A percentile compares a stretch with the other conserved stretches of the same genome.
These are phyloP conservation scores for Phaeosphaeria sp. DNA, from an alignment of 2,329 filamentous ascomycete species.

Conservation along the genomic window DNA sequence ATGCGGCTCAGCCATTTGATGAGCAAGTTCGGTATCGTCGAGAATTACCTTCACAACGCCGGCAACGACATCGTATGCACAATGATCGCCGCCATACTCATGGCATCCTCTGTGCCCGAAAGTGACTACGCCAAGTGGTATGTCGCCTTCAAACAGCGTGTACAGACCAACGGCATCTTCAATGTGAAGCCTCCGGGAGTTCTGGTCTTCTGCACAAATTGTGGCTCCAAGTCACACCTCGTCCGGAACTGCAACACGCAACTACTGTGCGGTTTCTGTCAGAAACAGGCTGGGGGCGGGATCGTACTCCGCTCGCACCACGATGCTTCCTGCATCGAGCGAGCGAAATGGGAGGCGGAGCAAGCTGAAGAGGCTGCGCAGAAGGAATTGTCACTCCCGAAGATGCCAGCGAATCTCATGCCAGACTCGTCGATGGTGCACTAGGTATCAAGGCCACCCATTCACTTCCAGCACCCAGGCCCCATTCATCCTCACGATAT, in stretches of 20 bases:
- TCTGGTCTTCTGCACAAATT: background rate
- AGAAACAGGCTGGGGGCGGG: too few species aligned
- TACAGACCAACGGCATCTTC: background rate
- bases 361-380: too few species aligned
- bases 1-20: constrained; percentile 11
- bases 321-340: background rate
- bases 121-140: background rate
- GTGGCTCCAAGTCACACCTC: background rate
- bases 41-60: constrained; percentile 19
- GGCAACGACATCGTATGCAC: constrained; percentile 22
- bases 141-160: background rate
- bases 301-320: background rate
- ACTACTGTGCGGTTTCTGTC: background rate
- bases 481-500: background rate
- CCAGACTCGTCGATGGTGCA: too few species aligned
- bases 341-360: background rate
- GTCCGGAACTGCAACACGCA: background rate
- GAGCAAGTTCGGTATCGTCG: background rate
- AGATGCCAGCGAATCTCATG: too few species aligned
- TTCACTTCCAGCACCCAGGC: background rate
- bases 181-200: background rate
- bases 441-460: too few species aligned
- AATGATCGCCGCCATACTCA: constrained; percentile 11
- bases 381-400: too few species aligned
- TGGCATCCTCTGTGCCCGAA: background rate